Base-by-base conservation (phyloP, 2,329 filamentous ascomycete species). In the Plenodomus tracheiphilus region DNA sequence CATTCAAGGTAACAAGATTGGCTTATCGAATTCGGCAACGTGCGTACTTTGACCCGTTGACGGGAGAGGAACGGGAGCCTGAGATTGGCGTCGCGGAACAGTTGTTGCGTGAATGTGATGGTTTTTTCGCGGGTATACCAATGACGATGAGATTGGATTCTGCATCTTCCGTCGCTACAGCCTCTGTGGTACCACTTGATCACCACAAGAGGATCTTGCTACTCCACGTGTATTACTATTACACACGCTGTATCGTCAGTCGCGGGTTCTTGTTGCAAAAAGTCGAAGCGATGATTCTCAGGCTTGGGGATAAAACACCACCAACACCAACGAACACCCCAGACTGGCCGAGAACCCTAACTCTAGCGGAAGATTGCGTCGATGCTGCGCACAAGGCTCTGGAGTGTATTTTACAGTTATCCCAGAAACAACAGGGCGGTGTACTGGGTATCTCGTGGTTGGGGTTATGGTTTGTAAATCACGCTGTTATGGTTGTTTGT, bases 321-420 rank as follows among this genome's bases (percentile, higher is more conserved):
- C 45, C 47, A 2, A n/a, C 40, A 25, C n/a, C n/a, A n/a, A n/a
- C n/a, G n/a, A n/a, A n/a, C n/a, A 49, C 57, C 3, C 51, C 55
- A 13, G 49, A 62, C 38, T 55, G 54, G 43, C 41, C 34, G 19
- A 58, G 47, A 20, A 55, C 45, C 21, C 42, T 64, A 4, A 22
- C 39, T 9, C 41, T 67, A n/a, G 56, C 55, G 28, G 62, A 66
- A 40, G 61, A 65, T 21, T 67, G 64, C 44, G 58, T 67, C 8
- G 56, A 62, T 20, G 65, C 62, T 8, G 61, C 64, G 10, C 53
- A 60, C 38, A 50, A 56, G 34, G 58, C 56, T 34, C 44, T 3
- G 57, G 56, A 4, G 47, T 51, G 7, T 36, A 58, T 10, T 44
- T 59, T n/a, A n/a, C n/a, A n/a, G n/a, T n/a, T n/a, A n/a, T n/a